Conservation (phyloP, 164 flowering plant genomes). For the Taxillus chinensis region DNA sequence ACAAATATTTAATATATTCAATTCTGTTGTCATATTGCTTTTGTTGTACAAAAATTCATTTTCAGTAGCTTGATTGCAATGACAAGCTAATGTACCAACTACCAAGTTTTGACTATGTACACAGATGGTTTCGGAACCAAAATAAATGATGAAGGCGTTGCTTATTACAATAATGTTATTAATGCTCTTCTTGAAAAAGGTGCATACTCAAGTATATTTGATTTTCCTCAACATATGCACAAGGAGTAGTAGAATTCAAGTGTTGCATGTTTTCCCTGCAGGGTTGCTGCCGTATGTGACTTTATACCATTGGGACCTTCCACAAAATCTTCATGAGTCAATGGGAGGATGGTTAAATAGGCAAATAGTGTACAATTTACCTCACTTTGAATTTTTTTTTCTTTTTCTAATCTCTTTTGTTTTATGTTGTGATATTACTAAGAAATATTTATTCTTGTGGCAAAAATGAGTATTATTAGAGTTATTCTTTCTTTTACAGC, state of each 20-base stretch:
- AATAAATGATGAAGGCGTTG: slow-evolving; percentile 60
- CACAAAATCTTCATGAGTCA: slow-evolving; percentile 61
- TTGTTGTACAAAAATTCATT: not conserved
- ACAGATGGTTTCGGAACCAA: slow-evolving; percentile 83
- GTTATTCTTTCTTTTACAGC: too few species aligned
- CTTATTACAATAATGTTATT: slow-evolving; percentile 73
- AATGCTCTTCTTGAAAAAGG: slow-evolving; percentile 71
- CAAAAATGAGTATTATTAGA: too few species aligned
- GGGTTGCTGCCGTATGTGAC: slow-evolving; percentile 75
- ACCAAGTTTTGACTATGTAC: slow-evolving; percentile 4
- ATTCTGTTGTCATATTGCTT: not conserved
- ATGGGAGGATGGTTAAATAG: slow-evolving; percentile 73
- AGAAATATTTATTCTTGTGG: too few species aligned
- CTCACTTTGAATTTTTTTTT: not conserved
- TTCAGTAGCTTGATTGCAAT: not conserved
- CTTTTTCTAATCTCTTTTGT: not conserved
- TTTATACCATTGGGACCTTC: slow-evolving; percentile 94
- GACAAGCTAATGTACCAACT: not conserved
- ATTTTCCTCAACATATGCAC: not conserved
- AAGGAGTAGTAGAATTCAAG: not conserved
- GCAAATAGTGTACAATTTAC: slow-evolving; percentile 61
- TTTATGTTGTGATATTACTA: not conserved
- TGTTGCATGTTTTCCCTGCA: slow-evolving; percentile 19
- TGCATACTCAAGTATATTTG: slow-evolving; percentile 6
- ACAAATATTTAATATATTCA: too few species aligned